Conservation (phyloP, 208 protist genomes). For the Crithidia acanthocephali region DNA sequence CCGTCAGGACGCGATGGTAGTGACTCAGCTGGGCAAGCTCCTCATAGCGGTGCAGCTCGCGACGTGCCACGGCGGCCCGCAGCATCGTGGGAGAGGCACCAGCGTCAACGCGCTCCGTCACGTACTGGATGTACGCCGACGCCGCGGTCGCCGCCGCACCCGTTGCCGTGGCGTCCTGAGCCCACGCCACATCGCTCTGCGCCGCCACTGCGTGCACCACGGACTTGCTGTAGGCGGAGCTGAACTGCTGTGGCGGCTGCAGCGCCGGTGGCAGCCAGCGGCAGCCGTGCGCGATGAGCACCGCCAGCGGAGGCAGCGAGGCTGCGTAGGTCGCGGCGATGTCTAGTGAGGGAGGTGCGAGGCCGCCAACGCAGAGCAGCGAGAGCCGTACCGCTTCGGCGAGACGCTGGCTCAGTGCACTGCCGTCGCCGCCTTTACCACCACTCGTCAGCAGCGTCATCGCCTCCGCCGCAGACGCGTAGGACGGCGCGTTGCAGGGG, state of each 20-base stretch:
- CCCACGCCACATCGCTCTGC: constrained; percentile 25
- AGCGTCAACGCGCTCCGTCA: constrained; percentile 16
- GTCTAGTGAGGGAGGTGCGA: constrained; percentile 21
- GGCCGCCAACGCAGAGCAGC: constrained; percentile 21
- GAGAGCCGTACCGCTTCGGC: constrained; percentile 11
- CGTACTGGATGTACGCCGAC: constrained; percentile 30
- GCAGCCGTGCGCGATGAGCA: constrained; percentile 34
- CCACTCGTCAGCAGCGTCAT: constrained; percentile 11
- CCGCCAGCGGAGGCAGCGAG: constrained; percentile 18
- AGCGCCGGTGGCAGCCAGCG: constrained; percentile 65
- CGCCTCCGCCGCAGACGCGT: constrained; percentile 20
- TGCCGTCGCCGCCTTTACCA: neutral
- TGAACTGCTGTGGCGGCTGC: constrained; percentile 76
- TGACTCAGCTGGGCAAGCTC: constrained; percentile 49
- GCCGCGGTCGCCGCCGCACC: neutral
- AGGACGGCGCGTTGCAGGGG: constrained; percentile 10
- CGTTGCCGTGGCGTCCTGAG: constrained; percentile 7
- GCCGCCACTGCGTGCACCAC: constrained; percentile 3
- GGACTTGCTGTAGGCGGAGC: constrained; percentile 16
- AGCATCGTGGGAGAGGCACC: constrained; percentile 16
- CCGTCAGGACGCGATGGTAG: constrained; percentile 43
- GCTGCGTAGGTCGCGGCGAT: constrained; percentile 2
- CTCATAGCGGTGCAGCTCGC: constrained; percentile 40
- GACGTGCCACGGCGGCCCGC: constrained; percentile 38
- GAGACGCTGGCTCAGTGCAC: constrained; percentile 16